Evolutionary conservation across 805 yeast species (phyloP).

Genomic region (Candida pini): DNA sequence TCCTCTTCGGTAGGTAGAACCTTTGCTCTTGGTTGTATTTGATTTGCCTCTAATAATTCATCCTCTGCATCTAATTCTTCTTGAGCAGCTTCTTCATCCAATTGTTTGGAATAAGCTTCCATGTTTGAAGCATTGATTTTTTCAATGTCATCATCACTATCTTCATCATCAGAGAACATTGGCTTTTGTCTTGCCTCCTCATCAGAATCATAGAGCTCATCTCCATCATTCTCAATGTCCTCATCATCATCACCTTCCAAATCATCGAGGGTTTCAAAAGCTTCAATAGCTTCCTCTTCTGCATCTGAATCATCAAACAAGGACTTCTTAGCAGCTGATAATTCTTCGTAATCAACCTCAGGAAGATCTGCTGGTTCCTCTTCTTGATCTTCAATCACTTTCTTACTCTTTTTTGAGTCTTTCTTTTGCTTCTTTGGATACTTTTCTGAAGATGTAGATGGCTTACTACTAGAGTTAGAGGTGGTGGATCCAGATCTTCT

Average conservation of each 20-base stretch:
- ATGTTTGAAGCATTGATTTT: conserved; percentile 73
- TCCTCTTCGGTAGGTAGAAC: conserved; percentile 69
- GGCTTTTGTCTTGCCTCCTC: conserved; percentile 59
- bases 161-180: conserved; percentile 80
- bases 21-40: conserved; percentile 66
- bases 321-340: conserved; percentile 64
- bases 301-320: conserved; percentile 73
- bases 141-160: conserved; percentile 60
- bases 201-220: conserved; percentile 55
- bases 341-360: conserved; percentile 61
- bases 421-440: conserved; percentile 21
- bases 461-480: neutral
- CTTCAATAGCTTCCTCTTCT: conserved; percentile 45
- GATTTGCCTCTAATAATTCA: conserved; percentile 53
- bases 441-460: conserved; percentile 5
- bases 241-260: conserved; percentile 29
- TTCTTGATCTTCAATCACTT: conserved; percentile 28
- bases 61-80: conserved; percentile 60
- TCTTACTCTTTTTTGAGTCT: conserved; percentile 25
- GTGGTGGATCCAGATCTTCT: conserved; percentile 5
- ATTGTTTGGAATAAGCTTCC: conserved; percentile 67
- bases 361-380: conserved; percentile 47
- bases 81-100: conserved; percentile 54
- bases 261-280: conserved; percentile 17
- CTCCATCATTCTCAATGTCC: conserved; percentile 40